Percentiles rank a stretch among this genome's conserved stretches.
phyloP scores from a whole-genome alignment of 345 rosid genomes.

The Brassica carinata region DNA sequence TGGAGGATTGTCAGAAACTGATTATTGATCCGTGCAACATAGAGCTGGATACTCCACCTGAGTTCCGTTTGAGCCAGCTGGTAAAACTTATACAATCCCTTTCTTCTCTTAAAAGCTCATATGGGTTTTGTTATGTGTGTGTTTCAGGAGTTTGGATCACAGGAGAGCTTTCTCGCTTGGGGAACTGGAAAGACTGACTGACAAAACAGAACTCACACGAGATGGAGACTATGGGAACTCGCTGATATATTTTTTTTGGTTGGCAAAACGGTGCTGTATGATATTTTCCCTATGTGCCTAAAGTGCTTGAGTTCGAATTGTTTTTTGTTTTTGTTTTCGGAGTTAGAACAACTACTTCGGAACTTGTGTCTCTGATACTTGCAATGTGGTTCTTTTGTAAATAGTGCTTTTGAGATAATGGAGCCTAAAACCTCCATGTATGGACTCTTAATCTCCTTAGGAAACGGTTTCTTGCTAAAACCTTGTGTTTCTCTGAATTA shows the following conservation, averaged over 20 bases:
- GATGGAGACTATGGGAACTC: conserved; percentile 2
- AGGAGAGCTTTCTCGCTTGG: conserved; percentile 86
- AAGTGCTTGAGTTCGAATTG: not conserved
- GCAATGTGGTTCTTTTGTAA: conserved; percentile 18
- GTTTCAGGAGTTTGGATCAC: conserved; percentile 85
- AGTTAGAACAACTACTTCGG: conserved; percentile 10
- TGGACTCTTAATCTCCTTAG: not conserved
- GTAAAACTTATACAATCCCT: conserved; percentile 36
- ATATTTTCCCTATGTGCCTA: not conserved
- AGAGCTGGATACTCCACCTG: conserved; percentile 93
- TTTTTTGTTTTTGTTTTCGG: conserved; percentile 6
- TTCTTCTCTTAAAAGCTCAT: not conserved
- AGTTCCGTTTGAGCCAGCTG: conserved; percentile 90
- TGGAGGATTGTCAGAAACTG: conserved; percentile 82
- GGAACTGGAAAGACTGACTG: conserved; percentile 62
- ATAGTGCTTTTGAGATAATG: conserved; percentile 9
- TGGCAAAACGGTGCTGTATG: conserved; percentile 23
- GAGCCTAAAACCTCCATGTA: not conserved
- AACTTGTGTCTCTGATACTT: not conserved
- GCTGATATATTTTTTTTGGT: conserved; percentile 11
- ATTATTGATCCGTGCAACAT: conserved; percentile 72
- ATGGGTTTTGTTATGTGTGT: not conserved
- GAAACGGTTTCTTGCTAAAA: not conserved
- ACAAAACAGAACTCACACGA: conserved; percentile 6
- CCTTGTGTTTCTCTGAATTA: not conserved